Conservation (phyloP, 2,329 filamentous ascomycete species). For the Ascochyta rabiei region DNA sequence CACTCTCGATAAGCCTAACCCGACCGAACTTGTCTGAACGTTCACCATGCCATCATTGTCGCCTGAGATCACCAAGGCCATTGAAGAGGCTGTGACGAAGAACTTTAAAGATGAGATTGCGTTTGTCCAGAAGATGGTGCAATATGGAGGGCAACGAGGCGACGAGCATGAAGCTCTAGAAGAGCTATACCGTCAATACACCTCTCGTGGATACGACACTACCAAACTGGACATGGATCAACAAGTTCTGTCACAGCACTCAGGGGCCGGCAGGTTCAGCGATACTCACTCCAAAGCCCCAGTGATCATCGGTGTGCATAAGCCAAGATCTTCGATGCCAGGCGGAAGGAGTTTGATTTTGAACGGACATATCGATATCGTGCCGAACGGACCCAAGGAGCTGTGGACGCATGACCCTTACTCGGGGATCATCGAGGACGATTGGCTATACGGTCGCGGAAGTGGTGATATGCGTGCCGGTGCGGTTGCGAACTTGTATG, state of each 20-base stretch:
- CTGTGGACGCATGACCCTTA: conserved; percentile 29
- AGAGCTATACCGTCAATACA: conserved; percentile 20
- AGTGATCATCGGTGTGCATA: conserved; percentile 17
- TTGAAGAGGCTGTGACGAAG: conserved; percentile 20
- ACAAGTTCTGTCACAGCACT: conserved; percentile 18
- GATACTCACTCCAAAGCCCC: conserved; percentile 22
- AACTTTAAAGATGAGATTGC: conserved; percentile 25
- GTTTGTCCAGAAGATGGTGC: conserved; percentile 25
- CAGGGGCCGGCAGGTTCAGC: conserved; percentile 18
- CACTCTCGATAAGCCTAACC: background rate
- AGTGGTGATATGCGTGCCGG: conserved; percentile 28
- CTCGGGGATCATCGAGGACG: conserved; percentile 25
- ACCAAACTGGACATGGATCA: conserved; percentile 21
- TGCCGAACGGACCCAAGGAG: conserved; percentile 25
- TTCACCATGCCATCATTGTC: conserved; percentile 16
- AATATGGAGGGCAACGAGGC: conserved; percentile 27
- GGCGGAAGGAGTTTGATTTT: conserved; percentile 28
- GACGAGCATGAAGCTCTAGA: conserved; percentile 24
- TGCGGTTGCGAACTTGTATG: conserved; percentile 25
- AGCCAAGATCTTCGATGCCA: conserved; percentile 9
- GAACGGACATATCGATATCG: conserved; percentile 30
- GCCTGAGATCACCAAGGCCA: conserved; percentile 13
- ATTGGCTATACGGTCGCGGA: conserved; percentile 29
- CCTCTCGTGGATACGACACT: conserved; percentile 17
- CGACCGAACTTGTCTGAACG: background rate